Evolutionary conservation across 2,329 filamentous ascomycete species (phyloP).

Genomic region (Paecilomyces sp.): DNA sequence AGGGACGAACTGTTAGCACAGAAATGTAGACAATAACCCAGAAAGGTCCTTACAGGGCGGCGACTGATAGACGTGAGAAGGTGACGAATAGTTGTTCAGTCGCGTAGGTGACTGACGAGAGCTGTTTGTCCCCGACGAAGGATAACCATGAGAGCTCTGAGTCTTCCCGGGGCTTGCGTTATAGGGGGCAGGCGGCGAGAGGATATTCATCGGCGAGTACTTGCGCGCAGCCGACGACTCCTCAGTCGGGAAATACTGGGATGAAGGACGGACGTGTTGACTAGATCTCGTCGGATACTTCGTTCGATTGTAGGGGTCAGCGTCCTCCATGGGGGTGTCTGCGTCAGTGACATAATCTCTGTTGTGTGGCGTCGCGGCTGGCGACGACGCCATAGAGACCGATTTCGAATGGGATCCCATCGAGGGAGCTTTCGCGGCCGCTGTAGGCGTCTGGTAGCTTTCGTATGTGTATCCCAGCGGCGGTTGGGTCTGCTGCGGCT

Average conservation of each 20-base stretch:
- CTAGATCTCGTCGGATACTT: slow-evolving; percentile 78
- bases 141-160: slow-evolving; percentile 47
- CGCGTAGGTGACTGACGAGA: slow-evolving; percentile 73
- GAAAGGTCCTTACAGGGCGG: slow-evolving; percentile 44
- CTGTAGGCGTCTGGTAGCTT: slow-evolving; percentile 49
- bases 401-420: slow-evolving; percentile 37
- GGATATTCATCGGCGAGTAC: slow-evolving; percentile 91
- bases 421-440: slow-evolving; percentile 24
- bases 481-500: slow-evolving; percentile 42
- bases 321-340: slow-evolving; percentile 82
- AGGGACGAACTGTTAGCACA: slow-evolving; percentile 17
- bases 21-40: not conserved
- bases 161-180: slow-evolving; percentile 54
- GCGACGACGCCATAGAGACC: slow-evolving; percentile 52
- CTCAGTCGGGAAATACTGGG: slow-evolving; percentile 66
- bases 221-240: slow-evolving; percentile 78
- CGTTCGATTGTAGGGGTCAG: slow-evolving; percentile 74
- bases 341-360: slow-evolving; percentile 62
- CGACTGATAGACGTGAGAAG: slow-evolving; percentile 52
- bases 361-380: slow-evolving; percentile 51
- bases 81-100: slow-evolving; percentile 50
- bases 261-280: slow-evolving; percentile 62
- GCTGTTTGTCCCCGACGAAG: slow-evolving; percentile 41
- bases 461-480: slow-evolving; percentile 61
- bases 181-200: slow-evolving; percentile 76